These are phyloP conservation scores for Acanthamoeba healyi DNA, from an alignment of 208 protist species.

Conservation along the genomic window DNA sequence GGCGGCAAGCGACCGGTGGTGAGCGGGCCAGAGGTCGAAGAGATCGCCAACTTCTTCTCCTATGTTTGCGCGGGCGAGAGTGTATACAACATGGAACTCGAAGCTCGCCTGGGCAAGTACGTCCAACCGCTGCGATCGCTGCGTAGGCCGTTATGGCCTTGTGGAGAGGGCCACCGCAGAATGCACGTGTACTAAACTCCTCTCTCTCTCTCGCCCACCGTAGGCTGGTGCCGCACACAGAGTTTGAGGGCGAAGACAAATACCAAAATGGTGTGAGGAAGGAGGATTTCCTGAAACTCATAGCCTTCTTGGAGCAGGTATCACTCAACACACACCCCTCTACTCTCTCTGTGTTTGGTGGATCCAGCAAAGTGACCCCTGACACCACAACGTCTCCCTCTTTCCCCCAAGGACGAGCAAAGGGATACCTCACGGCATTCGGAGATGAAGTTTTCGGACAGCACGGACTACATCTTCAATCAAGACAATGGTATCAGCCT, in stretches of 20 bases:
- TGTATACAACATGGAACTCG: conserved; percentile 22
- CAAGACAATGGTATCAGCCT: not conserved
- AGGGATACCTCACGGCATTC: conserved; percentile 17
- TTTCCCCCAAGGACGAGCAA: not conserved
- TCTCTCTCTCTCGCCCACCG: too few relatives aligned
- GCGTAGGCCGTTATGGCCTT: too few relatives aligned
- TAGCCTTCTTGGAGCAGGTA: conserved; percentile 45
- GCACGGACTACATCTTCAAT: conserved; percentile 34
- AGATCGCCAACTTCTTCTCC: conserved; percentile 38
- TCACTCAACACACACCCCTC: too few relatives aligned
- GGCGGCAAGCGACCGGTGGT: conserved; percentile 20
- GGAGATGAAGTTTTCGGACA: conserved; percentile 17
- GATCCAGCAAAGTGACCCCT: too few relatives aligned
- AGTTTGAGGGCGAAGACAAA: not conserved
- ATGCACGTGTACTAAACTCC: too few relatives aligned
- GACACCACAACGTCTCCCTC: not conserved
- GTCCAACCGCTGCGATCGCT: too few relatives aligned
- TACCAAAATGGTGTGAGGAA: conserved; percentile 19
- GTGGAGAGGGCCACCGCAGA: too few relatives aligned
- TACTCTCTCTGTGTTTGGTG: not conserved
- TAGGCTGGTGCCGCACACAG: not conserved
- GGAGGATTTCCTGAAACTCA: conserved; percentile 35
- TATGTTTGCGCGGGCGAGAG: not conserved
- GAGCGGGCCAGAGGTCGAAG: not conserved
- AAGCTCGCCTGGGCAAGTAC: conserved; percentile 4